A percentile compares a stretch with the other conserved stretches of the same genome.
Conservation (phyloP, 345 rosid genomes). For the Brassica juncea region DNA sequence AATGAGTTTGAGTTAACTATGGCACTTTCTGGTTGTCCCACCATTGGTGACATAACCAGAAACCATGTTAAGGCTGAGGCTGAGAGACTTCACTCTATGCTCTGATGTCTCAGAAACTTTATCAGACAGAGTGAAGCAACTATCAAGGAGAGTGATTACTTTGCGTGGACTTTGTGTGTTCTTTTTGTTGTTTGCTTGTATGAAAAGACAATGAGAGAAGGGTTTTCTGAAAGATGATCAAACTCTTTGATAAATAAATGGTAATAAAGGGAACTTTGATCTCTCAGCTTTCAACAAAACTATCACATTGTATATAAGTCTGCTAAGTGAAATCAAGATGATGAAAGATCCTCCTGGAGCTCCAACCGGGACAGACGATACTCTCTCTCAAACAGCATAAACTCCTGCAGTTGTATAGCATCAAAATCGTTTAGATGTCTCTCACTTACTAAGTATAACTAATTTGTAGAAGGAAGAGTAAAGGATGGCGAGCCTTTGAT, state of each 20-base stretch:
- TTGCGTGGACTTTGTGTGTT: background rate
- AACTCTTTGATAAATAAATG: background rate
- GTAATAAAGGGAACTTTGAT: constrained; percentile 7
- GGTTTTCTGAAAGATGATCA: background rate
- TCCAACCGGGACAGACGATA: constrained; percentile 72
- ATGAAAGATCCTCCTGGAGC: constrained; percentile 54
- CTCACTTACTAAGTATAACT: background rate
- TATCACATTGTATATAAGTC: constrained; percentile 14
- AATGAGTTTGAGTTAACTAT: constrained; percentile 75
- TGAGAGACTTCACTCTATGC: constrained; percentile 56
- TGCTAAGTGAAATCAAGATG: constrained; percentile 28
- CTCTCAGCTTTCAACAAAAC: constrained; percentile 4
- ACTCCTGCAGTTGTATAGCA: constrained; percentile 59
- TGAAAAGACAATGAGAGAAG: background rate
- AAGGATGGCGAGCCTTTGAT: background rate
- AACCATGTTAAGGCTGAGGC: constrained; percentile 51
- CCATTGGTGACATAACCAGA: constrained; percentile 58
- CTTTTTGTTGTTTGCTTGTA: background rate
- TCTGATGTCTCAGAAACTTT: constrained; percentile 36
- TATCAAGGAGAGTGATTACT: background rate
- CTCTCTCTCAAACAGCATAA: constrained; percentile 85
- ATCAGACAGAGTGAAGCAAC: background rate
- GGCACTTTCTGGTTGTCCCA: constrained; percentile 85
- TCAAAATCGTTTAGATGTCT: constrained; percentile 22
- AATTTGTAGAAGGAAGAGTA: background rate